Percentiles rank a stretch among this genome's conserved stretches.
Evolutionary conservation across 2,329 filamentous ascomycete species (phyloP).

Genomic region (Sordariomycetes sp.): DNA sequence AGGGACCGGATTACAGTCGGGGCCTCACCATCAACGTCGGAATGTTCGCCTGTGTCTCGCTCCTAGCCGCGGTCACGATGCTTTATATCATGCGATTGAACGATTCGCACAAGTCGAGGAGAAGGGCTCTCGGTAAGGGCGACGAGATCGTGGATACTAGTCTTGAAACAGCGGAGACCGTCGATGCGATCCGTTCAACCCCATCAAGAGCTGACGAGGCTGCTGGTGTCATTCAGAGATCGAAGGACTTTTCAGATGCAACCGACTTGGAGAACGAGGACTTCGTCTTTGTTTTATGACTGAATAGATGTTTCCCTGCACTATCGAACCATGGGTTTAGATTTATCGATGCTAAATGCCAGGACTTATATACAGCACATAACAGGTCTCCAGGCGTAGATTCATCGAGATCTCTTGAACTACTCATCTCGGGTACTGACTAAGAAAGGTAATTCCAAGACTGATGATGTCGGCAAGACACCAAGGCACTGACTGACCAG

Average conservation of each 20-base stretch:
- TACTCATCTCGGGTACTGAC: too few species aligned
- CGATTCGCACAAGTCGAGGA: slow-evolving; percentile 39
- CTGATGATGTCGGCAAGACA: too few species aligned
- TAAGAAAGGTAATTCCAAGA: too few species aligned
- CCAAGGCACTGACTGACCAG: too few species aligned
- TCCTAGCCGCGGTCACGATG: slow-evolving; percentile 32
- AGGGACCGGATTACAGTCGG: slow-evolving; percentile 27
- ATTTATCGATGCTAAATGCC: too few species aligned
- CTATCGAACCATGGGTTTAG: background rate
- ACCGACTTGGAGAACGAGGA: slow-evolving; percentile 56
- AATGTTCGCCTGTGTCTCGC: slow-evolving; percentile 50
- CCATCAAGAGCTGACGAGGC: too few species aligned
- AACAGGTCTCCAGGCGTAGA: too few species aligned
- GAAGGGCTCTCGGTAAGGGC: slow-evolving; percentile 50
- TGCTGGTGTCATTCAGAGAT: slow-evolving; percentile 11
- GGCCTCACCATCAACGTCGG: slow-evolving; percentile 51
- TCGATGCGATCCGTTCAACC: slow-evolving; percentile 12
- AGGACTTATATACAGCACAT: too few species aligned
- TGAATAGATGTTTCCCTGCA: slow-evolving; percentile 13
- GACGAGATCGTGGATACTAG: slow-evolving; percentile 49
- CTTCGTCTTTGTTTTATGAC: slow-evolving; percentile 55
- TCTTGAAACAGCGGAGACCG: slow-evolving; percentile 39
- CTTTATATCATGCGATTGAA: slow-evolving; percentile 45
- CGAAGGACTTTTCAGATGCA: slow-evolving; percentile 34
- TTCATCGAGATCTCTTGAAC: too few species aligned